A percentile compares a stretch with the other conserved stretches of the same genome.
These are phyloP conservation scores for Leishmania lainsoni DNA, from an alignment of 208 protist species.

Conservation along the genomic window DNA sequence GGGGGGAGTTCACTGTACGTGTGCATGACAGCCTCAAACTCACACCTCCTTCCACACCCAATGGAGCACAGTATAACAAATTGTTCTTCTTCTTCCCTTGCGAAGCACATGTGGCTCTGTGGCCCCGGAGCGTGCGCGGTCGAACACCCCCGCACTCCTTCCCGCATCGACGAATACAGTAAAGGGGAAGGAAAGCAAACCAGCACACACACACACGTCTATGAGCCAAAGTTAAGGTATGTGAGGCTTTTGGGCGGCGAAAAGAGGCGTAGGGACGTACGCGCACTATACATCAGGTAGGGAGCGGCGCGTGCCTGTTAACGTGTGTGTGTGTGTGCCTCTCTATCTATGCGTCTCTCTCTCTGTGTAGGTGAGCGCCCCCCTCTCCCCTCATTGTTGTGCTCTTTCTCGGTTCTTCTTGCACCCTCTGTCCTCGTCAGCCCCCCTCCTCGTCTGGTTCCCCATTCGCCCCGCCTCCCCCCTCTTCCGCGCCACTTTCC, in stretches of 20 bases:
- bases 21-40: no score
- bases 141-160: neutral
- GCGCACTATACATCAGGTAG: neutral
- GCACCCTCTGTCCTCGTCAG: neutral
- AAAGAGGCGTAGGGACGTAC: neutral
- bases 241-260: neutral
- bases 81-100: no score
- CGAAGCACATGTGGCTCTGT: neutral
- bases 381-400: neutral
- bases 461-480: neutral
- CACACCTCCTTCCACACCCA: neutral
- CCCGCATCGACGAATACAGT: neutral
- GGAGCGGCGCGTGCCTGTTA: neutral
- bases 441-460: no score
- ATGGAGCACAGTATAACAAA: neutral
- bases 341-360: neutral
- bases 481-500: neutral
- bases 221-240: neutral
- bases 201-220: neutral
- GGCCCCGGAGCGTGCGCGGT: neutral
- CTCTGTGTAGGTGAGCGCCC: neutral
- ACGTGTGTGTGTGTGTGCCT: neutral
- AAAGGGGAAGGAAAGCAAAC: neutral
- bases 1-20: no score
- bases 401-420: neutral